These are phyloP conservation scores for Exutisphaerella laricina DNA, from an alignment of 2,329 filamentous ascomycete species.

Conservation along the genomic window DNA sequence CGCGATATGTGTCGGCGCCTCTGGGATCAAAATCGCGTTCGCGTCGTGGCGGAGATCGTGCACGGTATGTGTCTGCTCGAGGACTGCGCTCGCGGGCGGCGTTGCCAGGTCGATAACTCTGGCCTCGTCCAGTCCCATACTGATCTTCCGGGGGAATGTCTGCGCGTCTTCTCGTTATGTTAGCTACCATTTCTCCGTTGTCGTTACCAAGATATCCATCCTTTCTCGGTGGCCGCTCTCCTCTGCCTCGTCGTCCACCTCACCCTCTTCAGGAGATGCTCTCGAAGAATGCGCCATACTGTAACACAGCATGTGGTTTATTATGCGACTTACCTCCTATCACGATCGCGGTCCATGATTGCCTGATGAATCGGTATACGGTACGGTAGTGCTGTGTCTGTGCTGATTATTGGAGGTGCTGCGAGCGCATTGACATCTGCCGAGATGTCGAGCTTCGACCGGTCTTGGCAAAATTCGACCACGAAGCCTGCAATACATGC, in stretches of 20 bases:
- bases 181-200: conserved; percentile 3
- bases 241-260: too few species aligned
- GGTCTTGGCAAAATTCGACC: not conserved
- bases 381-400: too few species aligned
- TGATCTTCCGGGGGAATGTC: conserved; percentile 33
- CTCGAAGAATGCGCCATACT: too few species aligned
- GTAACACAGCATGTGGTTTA: too few species aligned
- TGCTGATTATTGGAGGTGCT: too few species aligned
- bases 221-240: too few species aligned
- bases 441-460: too few species aligned
- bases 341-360: conserved; percentile 40
- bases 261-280: too few species aligned
- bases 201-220: too few species aligned
- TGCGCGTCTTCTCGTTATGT: conserved; percentile 16
- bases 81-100: conserved; percentile 27
- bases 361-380: too few species aligned
- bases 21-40: conserved; percentile 28
- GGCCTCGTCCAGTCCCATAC: conserved; percentile 32
- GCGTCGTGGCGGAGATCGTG: conserved; percentile 46
- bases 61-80: conserved; percentile 36
- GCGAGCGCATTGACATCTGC: too few species aligned
- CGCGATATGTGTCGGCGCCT: conserved; percentile 30
- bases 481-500: not conserved
- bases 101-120: conserved; percentile 36
- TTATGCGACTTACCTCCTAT: too few species aligned